A percentile compares a stretch with the other conserved stretches of the same genome.
Conservation (phyloP, 768 basidiomycete genomes). For the Gautieria morchelliformis region DNA sequence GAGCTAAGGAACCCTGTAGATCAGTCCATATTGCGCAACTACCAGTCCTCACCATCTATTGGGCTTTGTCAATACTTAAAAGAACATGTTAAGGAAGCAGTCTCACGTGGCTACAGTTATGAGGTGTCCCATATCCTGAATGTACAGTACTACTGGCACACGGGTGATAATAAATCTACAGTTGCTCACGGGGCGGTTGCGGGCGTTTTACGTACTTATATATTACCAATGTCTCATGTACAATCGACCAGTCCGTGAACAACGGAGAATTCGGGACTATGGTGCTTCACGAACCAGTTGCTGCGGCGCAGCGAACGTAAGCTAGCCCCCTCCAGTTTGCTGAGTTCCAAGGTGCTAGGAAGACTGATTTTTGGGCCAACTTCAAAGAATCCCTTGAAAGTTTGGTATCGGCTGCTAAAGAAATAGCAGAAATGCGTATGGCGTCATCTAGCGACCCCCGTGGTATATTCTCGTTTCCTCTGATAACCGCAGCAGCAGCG, state of each 20-base stretch:
- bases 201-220: too few relatives aligned
- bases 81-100: not conserved
- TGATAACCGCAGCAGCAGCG: conserved; percentile 40
- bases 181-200: too few relatives aligned
- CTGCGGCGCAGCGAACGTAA: conserved; percentile 29
- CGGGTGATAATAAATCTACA: too few relatives aligned
- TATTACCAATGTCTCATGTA: too few relatives aligned
- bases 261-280: too few relatives aligned
- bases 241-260: too few relatives aligned
- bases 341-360: conserved; percentile 46
- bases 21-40: not conserved
- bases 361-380: conserved; percentile 53
- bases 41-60: conserved; percentile 11
- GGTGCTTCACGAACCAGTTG: too few relatives aligned
- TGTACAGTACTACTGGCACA: too few relatives aligned
- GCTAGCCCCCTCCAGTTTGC: conserved; percentile 53
- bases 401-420: conserved; percentile 20
- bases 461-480: conserved; percentile 15
- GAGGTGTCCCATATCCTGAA: conserved; percentile 59
- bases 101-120: conserved; percentile 79
- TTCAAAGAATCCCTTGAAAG: conserved; percentile 24
- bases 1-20: conserved; percentile 43
- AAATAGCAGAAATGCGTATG: conserved; percentile 43
- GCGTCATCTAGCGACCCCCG: conserved; percentile 27
- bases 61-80: not conserved